Percentiles rank a stretch among this genome's conserved stretches.
Evolutionary conservation across 2,329 filamentous ascomycete genomes (phyloP).

Genomic region (Metarhizium rileyi): DNA sequence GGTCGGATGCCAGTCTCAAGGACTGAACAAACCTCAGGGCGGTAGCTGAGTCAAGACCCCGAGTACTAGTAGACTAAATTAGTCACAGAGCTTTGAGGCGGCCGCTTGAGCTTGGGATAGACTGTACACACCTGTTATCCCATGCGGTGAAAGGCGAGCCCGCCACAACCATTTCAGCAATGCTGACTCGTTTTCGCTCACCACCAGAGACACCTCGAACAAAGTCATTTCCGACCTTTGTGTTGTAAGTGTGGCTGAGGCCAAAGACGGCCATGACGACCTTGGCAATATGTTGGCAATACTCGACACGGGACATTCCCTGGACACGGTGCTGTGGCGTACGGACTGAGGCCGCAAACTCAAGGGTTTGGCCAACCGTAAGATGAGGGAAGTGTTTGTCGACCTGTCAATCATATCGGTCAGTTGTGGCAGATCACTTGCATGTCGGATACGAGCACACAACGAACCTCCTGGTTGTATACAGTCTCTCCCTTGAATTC

Average conservation of each 20-base stretch:
- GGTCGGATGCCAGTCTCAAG: constrained; percentile 54
- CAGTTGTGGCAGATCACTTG: neutral
- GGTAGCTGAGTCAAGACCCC: constrained; percentile 63
- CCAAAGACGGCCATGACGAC: constrained; percentile 64
- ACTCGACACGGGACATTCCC: constrained; percentile 51
- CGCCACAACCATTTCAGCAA: constrained; percentile 67
- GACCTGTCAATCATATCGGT: constrained; percentile 26
- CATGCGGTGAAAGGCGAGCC: constrained; percentile 47
- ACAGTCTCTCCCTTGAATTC: constrained; percentile 57
- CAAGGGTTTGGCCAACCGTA: constrained; percentile 63
- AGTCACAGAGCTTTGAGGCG: neutral
- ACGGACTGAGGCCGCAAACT: constrained; percentile 60
- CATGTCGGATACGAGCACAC: neutral
- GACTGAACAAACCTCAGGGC: constrained; percentile 64
- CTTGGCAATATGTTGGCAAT: constrained; percentile 50
- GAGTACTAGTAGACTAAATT: constrained; percentile 33
- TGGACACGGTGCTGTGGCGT: constrained; percentile 56
- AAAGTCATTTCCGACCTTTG: constrained; percentile 66
- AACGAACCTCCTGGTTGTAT: constrained; percentile 60
- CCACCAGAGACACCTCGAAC: constrained; percentile 63
- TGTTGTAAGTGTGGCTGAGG: constrained; percentile 61
- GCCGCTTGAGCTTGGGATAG: neutral
- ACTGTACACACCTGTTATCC: constrained; percentile 49
- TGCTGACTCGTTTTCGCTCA: constrained; percentile 70
- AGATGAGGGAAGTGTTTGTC: constrained; percentile 72